Evolutionary conservation across 208 protist species (phyloP).

Genomic region (Zelonia costaricensis): DNA sequence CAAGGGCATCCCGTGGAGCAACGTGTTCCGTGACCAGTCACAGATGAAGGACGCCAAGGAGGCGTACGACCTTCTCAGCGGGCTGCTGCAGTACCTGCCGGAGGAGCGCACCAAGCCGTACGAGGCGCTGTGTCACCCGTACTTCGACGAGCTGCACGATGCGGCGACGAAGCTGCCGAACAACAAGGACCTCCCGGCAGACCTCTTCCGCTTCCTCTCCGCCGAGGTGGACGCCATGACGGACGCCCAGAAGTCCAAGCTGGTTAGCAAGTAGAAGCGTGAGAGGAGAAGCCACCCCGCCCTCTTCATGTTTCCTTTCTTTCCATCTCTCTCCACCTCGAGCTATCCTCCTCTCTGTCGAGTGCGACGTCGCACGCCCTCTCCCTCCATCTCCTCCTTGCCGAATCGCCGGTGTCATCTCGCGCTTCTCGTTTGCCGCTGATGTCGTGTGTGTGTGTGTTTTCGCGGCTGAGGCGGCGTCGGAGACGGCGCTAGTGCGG

Average conservation of each 20-base stretch:
- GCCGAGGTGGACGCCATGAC: constrained; percentile 73
- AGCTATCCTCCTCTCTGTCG: no score
- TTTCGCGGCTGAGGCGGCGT: no score
- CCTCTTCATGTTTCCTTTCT: neutral
- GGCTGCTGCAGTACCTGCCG: constrained; percentile 95
- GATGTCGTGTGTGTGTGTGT: no score
- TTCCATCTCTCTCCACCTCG: no score
- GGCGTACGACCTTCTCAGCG: constrained; percentile 94
- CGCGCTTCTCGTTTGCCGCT: no score
- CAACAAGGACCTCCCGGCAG: constrained; percentile 54
- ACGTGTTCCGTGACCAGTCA: constrained; percentile 57
- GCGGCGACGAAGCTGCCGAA: constrained; percentile 69
- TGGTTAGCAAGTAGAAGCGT: constrained; percentile 34
- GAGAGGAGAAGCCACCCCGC: no score
- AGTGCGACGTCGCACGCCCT: no score
- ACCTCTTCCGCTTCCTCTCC: constrained; percentile 72
- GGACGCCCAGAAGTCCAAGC: constrained; percentile 48
- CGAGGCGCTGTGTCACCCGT: constrained; percentile 95
- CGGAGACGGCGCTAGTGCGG: no score
- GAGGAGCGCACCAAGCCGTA: constrained; percentile 83
- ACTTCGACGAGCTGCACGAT: constrained; percentile 98
- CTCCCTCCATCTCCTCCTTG: no score
- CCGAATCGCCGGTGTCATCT: no score
- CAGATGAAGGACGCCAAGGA: constrained; percentile 41
- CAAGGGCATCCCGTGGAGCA: constrained; percentile 55